These are phyloP conservation scores for Orbilia oligospora DNA, from an alignment of 2,329 filamentous ascomycete species.

Conservation along the genomic window DNA sequence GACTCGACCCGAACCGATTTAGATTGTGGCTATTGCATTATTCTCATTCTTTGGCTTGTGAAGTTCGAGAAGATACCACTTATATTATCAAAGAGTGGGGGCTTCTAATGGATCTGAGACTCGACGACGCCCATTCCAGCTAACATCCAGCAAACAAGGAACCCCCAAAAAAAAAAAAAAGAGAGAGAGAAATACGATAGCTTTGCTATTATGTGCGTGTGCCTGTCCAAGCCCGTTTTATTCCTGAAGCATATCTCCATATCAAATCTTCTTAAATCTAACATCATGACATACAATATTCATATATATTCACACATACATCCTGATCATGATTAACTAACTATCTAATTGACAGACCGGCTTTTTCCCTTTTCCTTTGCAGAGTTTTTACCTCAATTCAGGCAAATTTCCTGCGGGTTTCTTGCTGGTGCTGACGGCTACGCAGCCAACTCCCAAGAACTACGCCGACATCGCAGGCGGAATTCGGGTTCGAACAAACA, in stretches of 20 bases:
- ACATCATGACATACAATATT: neutral
- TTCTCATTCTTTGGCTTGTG: constrained; percentile 4
- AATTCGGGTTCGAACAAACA: neutral
- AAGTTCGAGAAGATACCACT: neutral
- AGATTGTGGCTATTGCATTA: neutral
- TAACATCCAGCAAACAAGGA: neutral
- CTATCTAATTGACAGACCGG: neutral
- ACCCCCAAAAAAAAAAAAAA: neutral
- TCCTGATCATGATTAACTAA: no score
- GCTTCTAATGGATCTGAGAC: neutral
- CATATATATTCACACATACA: no score
- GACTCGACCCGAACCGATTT: neutral
- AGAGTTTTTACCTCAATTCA: constrained; percentile 43
- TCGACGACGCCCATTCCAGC: neutral
- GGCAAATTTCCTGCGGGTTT: constrained; percentile 42
- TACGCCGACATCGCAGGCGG: constrained; percentile 50
- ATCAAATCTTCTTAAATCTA: constrained; percentile 1
- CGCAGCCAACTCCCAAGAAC: constrained; percentile 35
- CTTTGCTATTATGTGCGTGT: constrained; percentile 54
- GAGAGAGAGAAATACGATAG: neutral
- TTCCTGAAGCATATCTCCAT: neutral
- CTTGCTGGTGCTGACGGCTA: constrained; percentile 46
- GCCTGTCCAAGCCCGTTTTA: neutral
- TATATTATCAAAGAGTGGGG: neutral
- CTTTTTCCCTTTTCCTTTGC: neutral